Evolutionary conservation across 441 rosid species (phyloP).

Genomic region (Bruguiera hainesii): DNA sequence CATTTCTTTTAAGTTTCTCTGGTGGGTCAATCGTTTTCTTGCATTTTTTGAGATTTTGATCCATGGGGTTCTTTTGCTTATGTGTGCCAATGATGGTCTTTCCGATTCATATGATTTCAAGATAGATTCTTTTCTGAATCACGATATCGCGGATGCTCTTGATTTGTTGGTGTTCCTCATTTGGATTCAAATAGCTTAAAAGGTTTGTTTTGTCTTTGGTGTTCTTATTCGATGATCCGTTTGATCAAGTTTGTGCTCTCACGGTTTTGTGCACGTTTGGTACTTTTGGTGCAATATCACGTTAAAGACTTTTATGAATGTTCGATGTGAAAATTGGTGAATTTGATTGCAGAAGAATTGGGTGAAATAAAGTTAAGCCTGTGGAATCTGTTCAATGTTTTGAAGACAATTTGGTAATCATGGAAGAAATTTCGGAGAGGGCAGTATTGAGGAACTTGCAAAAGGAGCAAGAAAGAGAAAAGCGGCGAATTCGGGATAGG

Average conservation of each 20-base stretch:
- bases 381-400: background rate
- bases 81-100: background rate
- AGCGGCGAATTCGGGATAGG: slow-evolving; percentile 76
- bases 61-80: background rate
- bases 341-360: slow-evolving; percentile 1
- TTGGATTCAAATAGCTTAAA: background rate
- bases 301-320: background rate
- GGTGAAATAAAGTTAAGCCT: background rate
- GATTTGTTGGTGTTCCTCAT: background rate
- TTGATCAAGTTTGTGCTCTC: too few relatives aligned
- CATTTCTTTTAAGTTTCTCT: background rate
- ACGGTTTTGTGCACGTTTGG: background rate
- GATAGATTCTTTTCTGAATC: background rate
- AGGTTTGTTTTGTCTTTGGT: background rate
- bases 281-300: background rate
- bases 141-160: too few relatives aligned
- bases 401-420: slow-evolving; percentile 8
- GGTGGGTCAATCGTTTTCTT: background rate
- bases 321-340: background rate
- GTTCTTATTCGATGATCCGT: background rate
- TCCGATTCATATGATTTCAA: background rate
- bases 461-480: slow-evolving; percentile 80
- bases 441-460: slow-evolving; percentile 37
- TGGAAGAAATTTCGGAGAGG: slow-evolving; percentile 41
- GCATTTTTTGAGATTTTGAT: background rate